These are phyloP conservation scores for Flammula alnicola DNA, from an alignment of 1,284 basidiomycete species.

Conservation along the genomic window DNA sequence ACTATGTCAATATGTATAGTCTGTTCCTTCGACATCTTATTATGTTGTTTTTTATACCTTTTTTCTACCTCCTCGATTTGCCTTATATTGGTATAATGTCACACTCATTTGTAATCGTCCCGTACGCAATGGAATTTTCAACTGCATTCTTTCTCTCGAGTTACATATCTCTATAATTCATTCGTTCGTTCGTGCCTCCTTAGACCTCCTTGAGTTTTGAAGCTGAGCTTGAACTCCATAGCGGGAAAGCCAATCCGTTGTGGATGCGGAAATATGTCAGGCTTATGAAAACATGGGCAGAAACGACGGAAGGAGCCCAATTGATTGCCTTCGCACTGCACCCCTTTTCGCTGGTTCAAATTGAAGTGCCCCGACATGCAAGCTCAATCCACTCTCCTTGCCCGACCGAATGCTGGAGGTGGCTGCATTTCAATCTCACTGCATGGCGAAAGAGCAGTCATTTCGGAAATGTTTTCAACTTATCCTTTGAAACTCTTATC, in stretches of 20 bases:
- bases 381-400: slow-evolving; percentile 23
- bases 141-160: slow-evolving; percentile 10
- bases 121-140: slow-evolving; percentile 11
- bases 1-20: slow-evolving; percentile 13
- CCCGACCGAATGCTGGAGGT: slow-evolving; percentile 48
- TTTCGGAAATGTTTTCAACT: slow-evolving; percentile 78
- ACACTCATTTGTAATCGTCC: slow-evolving; percentile 29
- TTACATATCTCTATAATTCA: not conserved
- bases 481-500: slow-evolving; percentile 94
- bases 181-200: not conserved
- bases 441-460: slow-evolving; percentile 61
- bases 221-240: too few relatives aligned
- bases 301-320: too few relatives aligned
- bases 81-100: slow-evolving; percentile 18
- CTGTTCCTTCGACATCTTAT: slow-evolving; percentile 4
- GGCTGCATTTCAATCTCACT: slow-evolving; percentile 59
- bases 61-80: slow-evolving; percentile 16
- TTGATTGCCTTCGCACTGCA: not conserved
- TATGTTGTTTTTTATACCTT: slow-evolving; percentile 22
- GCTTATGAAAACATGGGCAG: too few relatives aligned
- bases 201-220: too few relatives aligned
- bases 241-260: too few relatives aligned
- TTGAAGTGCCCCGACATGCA: slow-evolving; percentile 9
- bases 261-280: too few relatives aligned
- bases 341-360: not conserved